phyloP scores from a whole-genome alignment of 768 basidiomycete genomes.

The Tulasnella sp. region DNA sequence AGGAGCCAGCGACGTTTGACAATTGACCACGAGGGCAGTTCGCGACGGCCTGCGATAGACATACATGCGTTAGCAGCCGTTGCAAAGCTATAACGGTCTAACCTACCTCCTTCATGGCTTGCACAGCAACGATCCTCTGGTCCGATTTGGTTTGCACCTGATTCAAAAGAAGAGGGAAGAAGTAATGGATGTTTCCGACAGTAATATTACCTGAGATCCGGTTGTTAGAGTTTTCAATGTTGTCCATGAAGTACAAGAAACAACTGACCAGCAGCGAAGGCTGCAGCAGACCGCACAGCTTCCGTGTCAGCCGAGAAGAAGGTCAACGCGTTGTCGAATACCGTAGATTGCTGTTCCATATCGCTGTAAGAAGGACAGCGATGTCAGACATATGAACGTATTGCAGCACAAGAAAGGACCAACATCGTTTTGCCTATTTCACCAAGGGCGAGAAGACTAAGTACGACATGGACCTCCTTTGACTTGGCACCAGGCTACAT shows the following conservation, averaged over 20 bases:
- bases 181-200: constrained; percentile 80
- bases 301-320: constrained; percentile 71
- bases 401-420: constrained; percentile 19
- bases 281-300: constrained; percentile 79
- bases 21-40: constrained; percentile 79
- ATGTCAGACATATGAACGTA: background rate
- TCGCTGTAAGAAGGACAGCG: constrained; percentile 42
- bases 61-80: background rate
- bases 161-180: constrained; percentile 75
- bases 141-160: constrained; percentile 54
- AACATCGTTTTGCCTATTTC: constrained; percentile 89
- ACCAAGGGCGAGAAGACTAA: constrained; percentile 81
- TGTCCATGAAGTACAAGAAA: background rate
- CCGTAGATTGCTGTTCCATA: constrained; percentile 67
- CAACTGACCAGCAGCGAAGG: constrained; percentile 77
- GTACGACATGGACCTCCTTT: constrained; percentile 53
- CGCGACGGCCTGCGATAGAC: constrained; percentile 58
- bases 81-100: background rate
- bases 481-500: constrained; percentile 27
- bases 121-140: constrained; percentile 74
- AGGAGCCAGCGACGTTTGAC: constrained; percentile 72
- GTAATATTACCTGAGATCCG: constrained; percentile 69
- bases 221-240: background rate
- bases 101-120: constrained; percentile 83
- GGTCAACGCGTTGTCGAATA: constrained; percentile 63